Conservation (phyloP, 768 basidiomycete species). For the Suillus plorans region DNA sequence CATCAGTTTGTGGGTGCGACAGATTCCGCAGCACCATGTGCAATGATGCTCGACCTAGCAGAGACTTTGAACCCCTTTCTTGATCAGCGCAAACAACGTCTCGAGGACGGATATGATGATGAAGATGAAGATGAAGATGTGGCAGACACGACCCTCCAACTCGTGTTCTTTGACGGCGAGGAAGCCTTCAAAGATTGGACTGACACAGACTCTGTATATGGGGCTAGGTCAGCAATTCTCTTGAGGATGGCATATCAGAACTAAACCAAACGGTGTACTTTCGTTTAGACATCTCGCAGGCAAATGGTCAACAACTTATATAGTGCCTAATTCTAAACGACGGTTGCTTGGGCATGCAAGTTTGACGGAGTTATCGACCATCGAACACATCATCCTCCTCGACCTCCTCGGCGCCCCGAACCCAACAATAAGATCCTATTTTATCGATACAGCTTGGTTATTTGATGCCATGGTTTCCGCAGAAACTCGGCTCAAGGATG, state of each 20-base stretch:
- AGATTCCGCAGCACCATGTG: conserved; percentile 94
- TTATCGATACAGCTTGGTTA: conserved; percentile 88
- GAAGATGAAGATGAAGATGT: conserved; percentile 50
- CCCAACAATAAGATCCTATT: conserved; percentile 80
- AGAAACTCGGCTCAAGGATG: conserved; percentile 70
- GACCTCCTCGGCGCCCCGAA: conserved; percentile 84
- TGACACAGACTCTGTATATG: conserved; percentile 86
- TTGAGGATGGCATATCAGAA: conserved; percentile 2
- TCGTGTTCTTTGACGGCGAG: conserved; percentile 97
- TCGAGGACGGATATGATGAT: conserved; percentile 57
- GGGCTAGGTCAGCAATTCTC: conserved; percentile 66
- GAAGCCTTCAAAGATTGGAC: conserved; percentile 95
- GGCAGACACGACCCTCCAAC: conserved; percentile 82
- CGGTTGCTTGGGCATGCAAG: conserved; percentile 51
- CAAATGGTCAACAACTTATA: conserved; percentile 74
- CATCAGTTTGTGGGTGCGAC: conserved; percentile 93
- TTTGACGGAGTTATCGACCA: conserved; percentile 66
- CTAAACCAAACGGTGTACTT: conserved; percentile 1
- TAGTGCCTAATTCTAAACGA: conserved; percentile 59
- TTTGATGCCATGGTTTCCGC: conserved; percentile 73
- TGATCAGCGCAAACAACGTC: conserved; percentile 51
- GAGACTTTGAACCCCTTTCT: conserved; percentile 77
- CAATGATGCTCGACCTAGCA: conserved; percentile 91
- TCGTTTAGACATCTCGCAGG: conserved; percentile 77
- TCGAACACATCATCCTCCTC: conserved; percentile 90